Base-by-base conservation (phyloP, 345 rosid genomes). In the Aquilaria yunnanensis region DNA sequence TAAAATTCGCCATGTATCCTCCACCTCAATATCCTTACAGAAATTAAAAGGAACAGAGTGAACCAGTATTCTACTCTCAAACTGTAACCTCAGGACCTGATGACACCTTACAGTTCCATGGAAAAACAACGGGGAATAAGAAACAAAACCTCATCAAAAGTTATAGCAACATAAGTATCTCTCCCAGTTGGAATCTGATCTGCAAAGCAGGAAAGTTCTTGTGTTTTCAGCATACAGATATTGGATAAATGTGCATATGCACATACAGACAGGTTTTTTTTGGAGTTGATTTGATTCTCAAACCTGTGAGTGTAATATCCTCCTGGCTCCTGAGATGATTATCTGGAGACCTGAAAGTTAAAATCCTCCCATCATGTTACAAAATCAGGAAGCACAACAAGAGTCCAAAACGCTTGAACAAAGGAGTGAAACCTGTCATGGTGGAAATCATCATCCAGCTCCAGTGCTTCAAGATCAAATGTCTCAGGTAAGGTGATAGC, bases 301-400 rank as follows among this genome's bases (percentile, higher is more conserved):
- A 41, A 81, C 89, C 93, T 75, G 77, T 53, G 54, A 90, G 88
- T 33, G 96, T 90, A 61, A 94, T 94, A 29, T 85, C 97, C 66
- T 90, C 96, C 0, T 30, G 72, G 65, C 70, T 78, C 62, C 75
- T 67, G 37, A 51, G 67, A 82, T 93, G 88, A 70, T 62, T 62
- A 75, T 88, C 87, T 10, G 67, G 76, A 29, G 68, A 75, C 72
- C 93, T 83, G 72, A 12, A 14, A 56, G 37, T 16, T 61, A 16
- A 66, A 67, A 64, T 41, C 9, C 10, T 30, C 12, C 0, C 46
- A 43, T 41, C 47, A 46, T 13, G 10, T 41, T 50, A 49, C 10
- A 60, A 23, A 16, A 62, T 7, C 51, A 13, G 14, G 34, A 51
- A 41, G 34, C 9, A 33, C 11, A 37, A 8, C 41, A 47, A 34